Conservation (phyloP, 345 rosid species). For the Excoecaria cochinchinensis region DNA sequence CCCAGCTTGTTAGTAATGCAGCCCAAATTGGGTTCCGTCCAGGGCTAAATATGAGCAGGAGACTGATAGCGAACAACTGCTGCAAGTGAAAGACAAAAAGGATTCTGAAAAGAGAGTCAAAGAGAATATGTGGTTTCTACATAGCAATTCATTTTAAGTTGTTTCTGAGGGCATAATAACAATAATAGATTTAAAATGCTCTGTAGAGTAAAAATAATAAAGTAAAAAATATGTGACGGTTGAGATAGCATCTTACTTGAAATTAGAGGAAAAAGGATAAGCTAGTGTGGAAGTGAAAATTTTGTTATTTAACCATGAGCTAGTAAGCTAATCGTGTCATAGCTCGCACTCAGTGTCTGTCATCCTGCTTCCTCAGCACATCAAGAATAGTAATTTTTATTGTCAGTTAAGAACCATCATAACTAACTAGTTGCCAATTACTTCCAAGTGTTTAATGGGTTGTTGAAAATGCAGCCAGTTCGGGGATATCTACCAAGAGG, state of each 20-base stretch:
- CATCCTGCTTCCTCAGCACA: not conserved
- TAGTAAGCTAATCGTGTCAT: not conserved
- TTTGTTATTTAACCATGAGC: not conserved
- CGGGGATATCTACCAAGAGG: conserved; percentile 79
- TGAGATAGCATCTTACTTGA: not conserved
- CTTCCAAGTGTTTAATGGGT: not conserved
- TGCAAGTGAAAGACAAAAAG: no score
- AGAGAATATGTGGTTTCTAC: no score
- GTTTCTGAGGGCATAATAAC: no score
- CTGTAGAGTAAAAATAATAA: no score
- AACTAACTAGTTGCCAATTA: not conserved
- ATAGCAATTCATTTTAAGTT: no score
- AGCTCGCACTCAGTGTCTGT: not conserved
- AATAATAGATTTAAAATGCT: no score
- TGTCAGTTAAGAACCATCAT: not conserved
- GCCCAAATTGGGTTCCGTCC: no score
- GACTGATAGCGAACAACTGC: no score
- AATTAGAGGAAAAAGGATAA: not conserved
- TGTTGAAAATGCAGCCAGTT: conserved; percentile 63
- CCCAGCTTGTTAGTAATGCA: no score
- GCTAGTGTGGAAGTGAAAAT: not conserved
- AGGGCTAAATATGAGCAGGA: no score
- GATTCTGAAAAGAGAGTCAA: no score
- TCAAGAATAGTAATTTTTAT: not conserved
- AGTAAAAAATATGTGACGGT: no score